Conservation (phyloP, 768 basidiomycete species). For the Tephrocybe sp. region DNA sequence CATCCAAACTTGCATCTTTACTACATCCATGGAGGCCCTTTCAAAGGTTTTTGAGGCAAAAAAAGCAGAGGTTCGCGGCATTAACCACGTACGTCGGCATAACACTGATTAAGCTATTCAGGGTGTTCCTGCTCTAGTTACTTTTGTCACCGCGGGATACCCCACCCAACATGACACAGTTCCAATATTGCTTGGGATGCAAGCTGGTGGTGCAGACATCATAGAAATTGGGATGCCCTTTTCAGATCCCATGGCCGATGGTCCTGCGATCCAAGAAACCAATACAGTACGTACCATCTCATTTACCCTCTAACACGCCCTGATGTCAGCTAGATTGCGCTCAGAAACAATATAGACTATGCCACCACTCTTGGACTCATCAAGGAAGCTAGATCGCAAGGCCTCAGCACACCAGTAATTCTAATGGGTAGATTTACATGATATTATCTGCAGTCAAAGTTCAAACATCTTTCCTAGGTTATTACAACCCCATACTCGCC, state of each 20-base stretch:
- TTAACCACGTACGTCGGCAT: neutral
- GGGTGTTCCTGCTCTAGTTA: constrained; percentile 66
- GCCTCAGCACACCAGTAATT: constrained; percentile 83
- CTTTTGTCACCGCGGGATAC: constrained; percentile 95
- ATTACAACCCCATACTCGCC: constrained; percentile 94
- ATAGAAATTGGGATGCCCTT: constrained; percentile 96
- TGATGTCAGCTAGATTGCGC: constrained; percentile 60
- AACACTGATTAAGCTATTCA: constrained; percentile 20
- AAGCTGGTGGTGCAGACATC: constrained; percentile 89
- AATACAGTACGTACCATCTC: constrained; percentile 68
- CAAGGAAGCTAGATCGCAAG: constrained; percentile 74
- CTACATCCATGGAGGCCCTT: constrained; percentile 64
- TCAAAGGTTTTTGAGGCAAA: constrained; percentile 69
- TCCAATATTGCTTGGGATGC: constrained; percentile 85
- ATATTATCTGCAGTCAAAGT: constrained; percentile 1
- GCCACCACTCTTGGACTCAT: constrained; percentile 69
- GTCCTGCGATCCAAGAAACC: constrained; percentile 87
- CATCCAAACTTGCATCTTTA: constrained; percentile 18
- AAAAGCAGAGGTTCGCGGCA: constrained; percentile 45
- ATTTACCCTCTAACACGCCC: neutral
- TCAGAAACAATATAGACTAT: constrained; percentile 80
- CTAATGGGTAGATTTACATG: constrained; percentile 71
- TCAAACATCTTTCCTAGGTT: constrained; percentile 52
- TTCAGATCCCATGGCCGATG: constrained; percentile 96
- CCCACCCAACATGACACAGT: constrained; percentile 79